Base-by-base conservation (phyloP, 345 rosid species). In the Linum lewisii region DNA sequence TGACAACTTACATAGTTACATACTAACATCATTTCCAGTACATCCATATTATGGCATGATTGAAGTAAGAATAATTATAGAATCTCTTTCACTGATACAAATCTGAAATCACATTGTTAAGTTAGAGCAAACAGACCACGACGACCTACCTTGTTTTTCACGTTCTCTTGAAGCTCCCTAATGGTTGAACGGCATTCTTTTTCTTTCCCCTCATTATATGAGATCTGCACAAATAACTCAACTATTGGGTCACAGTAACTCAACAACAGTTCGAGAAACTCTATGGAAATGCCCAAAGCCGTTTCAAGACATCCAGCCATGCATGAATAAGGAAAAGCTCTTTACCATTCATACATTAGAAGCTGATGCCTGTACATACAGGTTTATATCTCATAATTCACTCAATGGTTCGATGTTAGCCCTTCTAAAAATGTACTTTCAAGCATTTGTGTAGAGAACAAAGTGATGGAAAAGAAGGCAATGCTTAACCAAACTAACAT, bases 81-180 rank as follows among this genome's bases (percentile, higher is more conserved):
- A 5, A 29, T 29, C 4, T 29, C 34, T 29, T 29, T 29, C 7
- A 8, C 34, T 29, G 34, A 5, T 29, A 29, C 7, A 29, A 29
- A 29, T 4, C 47, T 42, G 10, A 34, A 11, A 34, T 34, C 38
- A 0, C 13, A 49, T 15, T 44, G 36, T 13, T 29, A 58, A 34
- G 24, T 11, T 59, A 38, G 34, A 14, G 7, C n/a, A 57, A 7
- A 22, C 13, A 57, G 34, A 53, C 62, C 53, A n/a, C 65, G 65
- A 63, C 26, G 58, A 66, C 59, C 56, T 37, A 93, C 99, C 97
- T 84, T 93, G 74, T 89, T 83, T 24, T 79, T 78, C 68, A 84
- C 80, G 73, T 83, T 79, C 57, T 63, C 75, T 67, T 29, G 79
- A 57, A 86, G 77, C 52, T 83, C 83, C 5, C 60, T 61, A 47